phyloP scores from a whole-genome alignment of 306 rosid genomes.

The Ochetophila trinervis region DNA sequence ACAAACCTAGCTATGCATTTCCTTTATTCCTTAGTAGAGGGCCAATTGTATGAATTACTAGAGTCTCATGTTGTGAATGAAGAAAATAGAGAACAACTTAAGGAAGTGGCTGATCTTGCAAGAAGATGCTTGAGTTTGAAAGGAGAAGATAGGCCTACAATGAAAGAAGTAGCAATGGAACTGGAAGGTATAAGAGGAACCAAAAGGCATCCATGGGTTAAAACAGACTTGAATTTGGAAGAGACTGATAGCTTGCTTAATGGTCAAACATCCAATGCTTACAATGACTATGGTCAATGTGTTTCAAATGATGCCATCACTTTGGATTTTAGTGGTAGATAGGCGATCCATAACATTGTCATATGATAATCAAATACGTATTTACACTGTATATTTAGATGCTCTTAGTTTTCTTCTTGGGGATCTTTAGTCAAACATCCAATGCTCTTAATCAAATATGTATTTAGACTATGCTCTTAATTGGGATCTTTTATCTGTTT shows the following conservation, averaged over 20 bases:
- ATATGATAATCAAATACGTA: too few species aligned
- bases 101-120: not conserved
- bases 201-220: not conserved
- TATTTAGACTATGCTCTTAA: too few species aligned
- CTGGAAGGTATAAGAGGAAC: not conserved
- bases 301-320: not conserved
- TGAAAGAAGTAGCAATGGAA: slow-evolving; percentile 1
- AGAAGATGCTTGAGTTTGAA: not conserved
- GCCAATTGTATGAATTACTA: not conserved
- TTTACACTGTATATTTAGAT: too few species aligned
- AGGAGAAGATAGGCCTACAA: slow-evolving; percentile 1
- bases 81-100: not conserved
- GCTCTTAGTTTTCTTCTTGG: too few species aligned
- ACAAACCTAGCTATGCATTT: not conserved
- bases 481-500: too few species aligned
- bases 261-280: not conserved
- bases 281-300: not conserved
- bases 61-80: not conserved
- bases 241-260: not conserved
- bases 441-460: too few species aligned
- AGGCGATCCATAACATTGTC: not conserved
- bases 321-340: not conserved
- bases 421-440: too few species aligned
- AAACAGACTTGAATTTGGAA: not conserved
- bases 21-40: not conserved